phyloP scores from a whole-genome alignment of 345 rosid species.

The Acer campestre region DNA sequence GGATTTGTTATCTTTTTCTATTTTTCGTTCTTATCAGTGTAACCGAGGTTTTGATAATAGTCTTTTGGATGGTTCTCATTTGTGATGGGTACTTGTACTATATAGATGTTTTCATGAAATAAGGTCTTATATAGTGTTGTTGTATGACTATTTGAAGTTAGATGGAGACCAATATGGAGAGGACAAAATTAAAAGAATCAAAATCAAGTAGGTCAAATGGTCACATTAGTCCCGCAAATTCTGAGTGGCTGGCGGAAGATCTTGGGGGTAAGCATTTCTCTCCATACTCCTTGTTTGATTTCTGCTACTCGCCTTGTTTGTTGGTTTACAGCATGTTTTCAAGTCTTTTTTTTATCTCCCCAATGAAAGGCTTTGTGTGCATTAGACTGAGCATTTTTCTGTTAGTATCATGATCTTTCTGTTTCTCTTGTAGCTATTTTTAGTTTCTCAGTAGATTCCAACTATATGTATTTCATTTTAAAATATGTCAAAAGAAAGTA shows the following conservation, averaged over 20 bases:
- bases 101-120: not conserved
- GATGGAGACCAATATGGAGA: slow-evolving; percentile 25
- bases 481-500: not conserved
- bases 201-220: slow-evolving; percentile 33
- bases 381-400: not conserved
- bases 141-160: slow-evolving; percentile 2
- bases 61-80: not conserved
- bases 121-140: not conserved
- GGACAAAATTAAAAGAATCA: slow-evolving; percentile 13
- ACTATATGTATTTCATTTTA: not conserved
- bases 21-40: not conserved
- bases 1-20: not conserved
- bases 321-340: slow-evolving; percentile 3
- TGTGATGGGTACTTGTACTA: not conserved
- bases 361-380: not conserved
- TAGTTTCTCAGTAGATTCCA: not conserved
- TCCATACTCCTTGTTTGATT: slow-evolving; percentile 4
- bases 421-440: not conserved
- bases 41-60: not conserved
- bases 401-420: not conserved
- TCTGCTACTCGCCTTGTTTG: not conserved
- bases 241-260: slow-evolving; percentile 53
- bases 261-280: slow-evolving; percentile 45
- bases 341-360: not conserved
- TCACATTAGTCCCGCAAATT: slow-evolving; percentile 34